Conservation (phyloP, 202 grass and related monocot genomes). For the Brachypodium distachyon region DNA sequence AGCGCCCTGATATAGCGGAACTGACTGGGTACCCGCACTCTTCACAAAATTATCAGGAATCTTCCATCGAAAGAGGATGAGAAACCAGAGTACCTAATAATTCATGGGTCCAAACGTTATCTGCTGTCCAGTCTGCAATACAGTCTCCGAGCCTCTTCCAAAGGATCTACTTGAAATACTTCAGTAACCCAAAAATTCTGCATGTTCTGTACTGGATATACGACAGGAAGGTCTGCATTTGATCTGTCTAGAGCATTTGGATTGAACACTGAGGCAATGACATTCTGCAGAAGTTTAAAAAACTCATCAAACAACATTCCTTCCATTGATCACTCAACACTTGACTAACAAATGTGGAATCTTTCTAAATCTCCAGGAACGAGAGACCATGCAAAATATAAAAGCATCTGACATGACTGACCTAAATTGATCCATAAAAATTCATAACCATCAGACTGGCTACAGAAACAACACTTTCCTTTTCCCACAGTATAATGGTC, state of each 20-base stretch:
- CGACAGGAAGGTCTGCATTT: conserved; percentile 26
- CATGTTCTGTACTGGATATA: conserved; percentile 19
- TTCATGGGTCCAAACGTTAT: not conserved
- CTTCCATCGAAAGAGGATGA: not conserved
- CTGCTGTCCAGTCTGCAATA: conserved; percentile 25
- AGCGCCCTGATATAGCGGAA: not conserved
- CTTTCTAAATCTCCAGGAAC: not conserved
- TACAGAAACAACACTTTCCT: not conserved
- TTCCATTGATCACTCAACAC: not conserved
- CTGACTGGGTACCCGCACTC: not conserved
- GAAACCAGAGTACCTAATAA: not conserved
- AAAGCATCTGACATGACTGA: not conserved
- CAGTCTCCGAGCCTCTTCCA: conserved; percentile 58
- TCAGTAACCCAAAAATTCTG: conserved; percentile 58
- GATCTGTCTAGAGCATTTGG: conserved; percentile 13
- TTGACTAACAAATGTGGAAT: not conserved
- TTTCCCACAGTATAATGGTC: not conserved
- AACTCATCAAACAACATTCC: conserved; percentile 10
- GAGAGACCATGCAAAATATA: not conserved
- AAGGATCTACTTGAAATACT: conserved; percentile 48
- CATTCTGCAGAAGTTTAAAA: conserved; percentile 46
- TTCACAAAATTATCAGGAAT: not conserved
- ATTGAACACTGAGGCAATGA: conserved; percentile 33
- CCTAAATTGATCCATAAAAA: not conserved
- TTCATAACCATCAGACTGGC: not conserved